A percentile compares a stretch with the other conserved stretches of the same genome.
Conservation (phyloP, 305 asterid species). For the Fraxinus albicans region DNA sequence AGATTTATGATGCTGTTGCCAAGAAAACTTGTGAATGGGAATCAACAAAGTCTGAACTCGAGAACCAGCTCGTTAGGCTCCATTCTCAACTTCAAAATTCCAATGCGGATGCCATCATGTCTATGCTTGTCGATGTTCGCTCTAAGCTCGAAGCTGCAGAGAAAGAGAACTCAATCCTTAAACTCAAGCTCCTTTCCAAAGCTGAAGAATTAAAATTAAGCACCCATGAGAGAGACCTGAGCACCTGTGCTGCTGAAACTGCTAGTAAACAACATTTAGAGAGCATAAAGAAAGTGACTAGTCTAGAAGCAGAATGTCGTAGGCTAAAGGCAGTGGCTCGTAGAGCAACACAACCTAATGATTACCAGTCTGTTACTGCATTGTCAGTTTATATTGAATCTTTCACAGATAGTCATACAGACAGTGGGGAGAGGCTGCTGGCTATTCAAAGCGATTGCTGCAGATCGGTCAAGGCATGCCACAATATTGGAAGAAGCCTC, state of each 20-base stretch:
- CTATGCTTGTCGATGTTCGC: constrained; percentile 41
- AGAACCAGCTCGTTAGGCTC: constrained; percentile 49
- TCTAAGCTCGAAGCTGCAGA: constrained; percentile 59
- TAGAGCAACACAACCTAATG: constrained; percentile 35
- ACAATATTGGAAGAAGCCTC: constrained; percentile 33
- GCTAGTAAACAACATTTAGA: constrained; percentile 80
- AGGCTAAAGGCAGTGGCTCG: constrained; percentile 52
- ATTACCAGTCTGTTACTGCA: constrained; percentile 42
- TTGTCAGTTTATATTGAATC: constrained; percentile 57
- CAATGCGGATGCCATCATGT: constrained; percentile 34
- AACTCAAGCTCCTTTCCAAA: constrained; percentile 48
- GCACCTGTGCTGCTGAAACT: constrained; percentile 68
- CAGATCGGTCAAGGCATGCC: constrained; percentile 29
- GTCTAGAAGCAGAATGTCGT: constrained; percentile 86
- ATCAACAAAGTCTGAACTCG: constrained; percentile 49
- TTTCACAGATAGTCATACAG: constrained; percentile 65
- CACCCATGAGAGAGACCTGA: constrained; percentile 63
- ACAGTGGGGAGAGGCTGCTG: constrained; percentile 50
- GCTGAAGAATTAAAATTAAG: constrained; percentile 45
- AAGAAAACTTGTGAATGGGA: constrained; percentile 53
- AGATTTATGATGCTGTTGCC: constrained; percentile 42
- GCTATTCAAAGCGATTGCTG: constrained; percentile 31
- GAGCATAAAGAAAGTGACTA: constrained; percentile 57
- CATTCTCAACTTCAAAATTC: constrained; percentile 46
- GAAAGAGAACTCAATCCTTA: constrained; percentile 60